These are phyloP conservation scores for Globisporangium radiosum DNA, from an alignment of 352 stramenopile genomes.

Conservation along the genomic window DNA sequence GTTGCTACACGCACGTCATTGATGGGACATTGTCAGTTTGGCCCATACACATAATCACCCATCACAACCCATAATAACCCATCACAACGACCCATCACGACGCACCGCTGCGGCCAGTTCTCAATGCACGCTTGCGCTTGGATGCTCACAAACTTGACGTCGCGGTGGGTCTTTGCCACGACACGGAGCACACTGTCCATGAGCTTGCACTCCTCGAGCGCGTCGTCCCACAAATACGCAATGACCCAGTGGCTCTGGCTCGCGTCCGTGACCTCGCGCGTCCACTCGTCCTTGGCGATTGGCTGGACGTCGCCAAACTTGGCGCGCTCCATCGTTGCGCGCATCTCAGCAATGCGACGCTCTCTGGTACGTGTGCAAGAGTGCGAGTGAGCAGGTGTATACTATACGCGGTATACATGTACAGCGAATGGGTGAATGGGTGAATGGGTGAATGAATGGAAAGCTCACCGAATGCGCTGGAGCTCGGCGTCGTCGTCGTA, in stretches of 20 bases:
- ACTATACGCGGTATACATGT: too few species aligned
- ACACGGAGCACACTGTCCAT: constrained; percentile 85
- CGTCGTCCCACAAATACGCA: constrained; percentile 86
- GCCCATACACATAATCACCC: neutral
- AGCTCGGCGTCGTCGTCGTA: constrained; percentile 82
- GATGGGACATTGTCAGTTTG: too few species aligned
- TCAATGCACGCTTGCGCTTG: constrained; percentile 86
- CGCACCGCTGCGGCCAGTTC: constrained; percentile 83
- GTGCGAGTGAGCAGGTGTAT: neutral
- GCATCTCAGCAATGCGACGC: constrained; percentile 85
- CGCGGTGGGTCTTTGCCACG: constrained; percentile 80
- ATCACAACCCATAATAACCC: neutral
- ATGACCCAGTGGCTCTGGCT: constrained; percentile 87
- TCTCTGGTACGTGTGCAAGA: constrained; percentile 26
- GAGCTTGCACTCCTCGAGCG: constrained; percentile 86
- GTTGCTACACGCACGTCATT: constrained; percentile 37
- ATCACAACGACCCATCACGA: neutral
- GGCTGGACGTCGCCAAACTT: constrained; percentile 87
- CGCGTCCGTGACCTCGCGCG: constrained; percentile 86
- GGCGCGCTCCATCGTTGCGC: constrained; percentile 67
- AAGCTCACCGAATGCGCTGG: constrained; percentile 46
- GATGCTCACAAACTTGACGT: constrained; percentile 94
- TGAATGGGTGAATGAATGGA: neutral
- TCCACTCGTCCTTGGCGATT: constrained; percentile 92
- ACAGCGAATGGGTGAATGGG: too few species aligned